Base-by-base conservation (phyloP, 306 rosid species). In the Sophora flavescens region DNA sequence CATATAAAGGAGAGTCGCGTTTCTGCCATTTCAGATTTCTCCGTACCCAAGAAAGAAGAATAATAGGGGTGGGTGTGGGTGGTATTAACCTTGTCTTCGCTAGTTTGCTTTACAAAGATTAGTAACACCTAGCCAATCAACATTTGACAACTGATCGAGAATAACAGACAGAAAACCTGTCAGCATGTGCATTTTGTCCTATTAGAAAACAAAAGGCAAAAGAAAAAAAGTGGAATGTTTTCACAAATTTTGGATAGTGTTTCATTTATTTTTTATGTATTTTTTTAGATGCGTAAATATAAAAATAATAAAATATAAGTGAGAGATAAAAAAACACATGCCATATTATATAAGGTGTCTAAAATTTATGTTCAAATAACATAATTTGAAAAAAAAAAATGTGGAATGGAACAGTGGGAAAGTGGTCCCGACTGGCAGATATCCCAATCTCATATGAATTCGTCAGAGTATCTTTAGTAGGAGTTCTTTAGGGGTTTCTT, bases 101-200 rank as follows among this genome's bases (percentile, higher is more conserved):
- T 22, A 22, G 22, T 22, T 22, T 59, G 68, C 74, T 32, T 39
- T 2, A 16, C 33, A 32, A 53, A 63, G 57, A 84, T 16, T 68
- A 10, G 15, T 68, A 10, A 32, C 39, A 75, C 22, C 61, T 1
- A 56, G 4, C 81, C 80, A 51, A 74, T 68, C 26, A 57, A 39
- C 60, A 10, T 48, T 18, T 58, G 81, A 81, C 83, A 76, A 10
- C 1, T 74, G 80, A 65, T 32, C 61, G 36, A 14, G 50, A 65
- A 41, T 11, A 35, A 42, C 7, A 32, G 59, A 60, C 50, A 51
- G 12, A 8, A 2, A 15, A 39, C 75, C 72, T 16, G 15, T 45
- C 68, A 32, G 3, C 87, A 83, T 77, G 82, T 53, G 87, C 85
- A 22, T 77, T 65, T 82, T 76, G 89, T 77, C 83, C 80, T 16